These are phyloP conservation scores for Tulasnella sp. DNA, from an alignment of 768 basidiomycete species.

Conservation along the genomic window DNA sequence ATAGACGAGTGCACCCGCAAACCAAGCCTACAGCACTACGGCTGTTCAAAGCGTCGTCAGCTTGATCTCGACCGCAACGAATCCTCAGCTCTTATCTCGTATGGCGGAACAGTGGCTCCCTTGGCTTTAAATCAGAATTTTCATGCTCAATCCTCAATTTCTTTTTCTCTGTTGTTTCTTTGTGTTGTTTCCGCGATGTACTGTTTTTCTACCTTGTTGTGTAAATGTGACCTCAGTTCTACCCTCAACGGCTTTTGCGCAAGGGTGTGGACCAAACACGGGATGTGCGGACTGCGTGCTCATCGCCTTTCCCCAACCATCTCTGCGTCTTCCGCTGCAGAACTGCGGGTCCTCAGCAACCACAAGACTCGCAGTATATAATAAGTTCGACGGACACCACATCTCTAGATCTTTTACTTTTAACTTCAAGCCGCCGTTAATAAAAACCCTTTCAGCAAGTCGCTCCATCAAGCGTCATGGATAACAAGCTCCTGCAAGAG, in stretches of 20 bases:
- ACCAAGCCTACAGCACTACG: slow-evolving; percentile 24
- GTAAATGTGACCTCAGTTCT: not conserved
- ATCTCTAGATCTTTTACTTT: not conserved
- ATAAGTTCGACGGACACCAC: not conserved
- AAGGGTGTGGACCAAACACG: not conserved
- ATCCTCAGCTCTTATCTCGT: slow-evolving; percentile 71
- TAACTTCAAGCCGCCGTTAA: not conserved
- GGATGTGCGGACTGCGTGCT: not conserved
- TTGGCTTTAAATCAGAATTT: slow-evolving; percentile 55
- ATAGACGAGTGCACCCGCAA: not conserved
- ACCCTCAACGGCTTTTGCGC: not conserved
- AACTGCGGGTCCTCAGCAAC: not conserved
- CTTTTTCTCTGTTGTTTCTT: not conserved
- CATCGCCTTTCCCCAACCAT: not conserved
- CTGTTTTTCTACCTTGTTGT: slow-evolving; percentile 11
- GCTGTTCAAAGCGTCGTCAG: slow-evolving; percentile 65
- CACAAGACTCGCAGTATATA: not conserved
- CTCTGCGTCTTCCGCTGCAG: not conserved
- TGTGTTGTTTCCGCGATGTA: not conserved
- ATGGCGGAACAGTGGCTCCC: slow-evolving; percentile 79
- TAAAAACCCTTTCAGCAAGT: not conserved
- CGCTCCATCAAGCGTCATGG: slow-evolving; percentile 1
- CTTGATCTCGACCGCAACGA: slow-evolving; percentile 75
- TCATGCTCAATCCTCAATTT: not conserved
- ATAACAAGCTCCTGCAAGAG: slow-evolving; percentile 45